Evolutionary conservation across 1,284 basidiomycete genomes (phyloP).

Genomic region (Crucibulum parvulum): DNA sequence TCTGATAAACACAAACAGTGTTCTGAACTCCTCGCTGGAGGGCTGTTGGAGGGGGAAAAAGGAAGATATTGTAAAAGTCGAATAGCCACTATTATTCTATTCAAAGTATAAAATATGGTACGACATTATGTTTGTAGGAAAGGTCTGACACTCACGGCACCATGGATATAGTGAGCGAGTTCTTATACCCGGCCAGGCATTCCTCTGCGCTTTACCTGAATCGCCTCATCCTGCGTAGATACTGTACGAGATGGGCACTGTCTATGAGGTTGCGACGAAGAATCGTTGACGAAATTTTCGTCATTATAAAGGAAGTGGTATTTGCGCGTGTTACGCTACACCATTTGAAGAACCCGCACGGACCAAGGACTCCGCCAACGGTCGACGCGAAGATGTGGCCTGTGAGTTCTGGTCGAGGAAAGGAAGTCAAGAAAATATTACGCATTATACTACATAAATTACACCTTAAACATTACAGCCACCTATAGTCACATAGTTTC

Average conservation of each 20-base stretch:
- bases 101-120: too few species aligned
- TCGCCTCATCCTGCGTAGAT: conserved; percentile 67
- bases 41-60: too few species aligned
- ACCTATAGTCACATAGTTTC: conserved; percentile 42
- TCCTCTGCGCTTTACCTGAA: conserved; percentile 74
- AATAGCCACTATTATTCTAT: too few species aligned
- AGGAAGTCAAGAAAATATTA: too few species aligned
- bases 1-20: too few species aligned
- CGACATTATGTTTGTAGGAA: conserved; percentile 53
- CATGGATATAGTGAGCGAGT: conserved; percentile 57
- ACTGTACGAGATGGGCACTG: conserved; percentile 69
- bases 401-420: too few species aligned
- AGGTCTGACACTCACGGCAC: conserved; percentile 79
- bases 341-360: background rate
- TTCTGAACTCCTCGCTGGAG: too few species aligned
- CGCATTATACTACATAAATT: background rate
- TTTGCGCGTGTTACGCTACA: background rate
- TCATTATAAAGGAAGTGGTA: background rate
- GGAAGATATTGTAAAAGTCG: too few species aligned
- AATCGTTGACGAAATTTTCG: conserved; percentile 5
- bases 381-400: too few species aligned
- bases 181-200: conserved; percentile 64
- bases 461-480: background rate
- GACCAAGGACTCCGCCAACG: too few species aligned
- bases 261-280: conserved; percentile 71